A percentile compares a stretch with the other conserved stretches of the same genome.
Evolutionary conservation across 2,329 filamentous ascomycete species (phyloP).

Genomic region (Cercospora berteroae): DNA sequence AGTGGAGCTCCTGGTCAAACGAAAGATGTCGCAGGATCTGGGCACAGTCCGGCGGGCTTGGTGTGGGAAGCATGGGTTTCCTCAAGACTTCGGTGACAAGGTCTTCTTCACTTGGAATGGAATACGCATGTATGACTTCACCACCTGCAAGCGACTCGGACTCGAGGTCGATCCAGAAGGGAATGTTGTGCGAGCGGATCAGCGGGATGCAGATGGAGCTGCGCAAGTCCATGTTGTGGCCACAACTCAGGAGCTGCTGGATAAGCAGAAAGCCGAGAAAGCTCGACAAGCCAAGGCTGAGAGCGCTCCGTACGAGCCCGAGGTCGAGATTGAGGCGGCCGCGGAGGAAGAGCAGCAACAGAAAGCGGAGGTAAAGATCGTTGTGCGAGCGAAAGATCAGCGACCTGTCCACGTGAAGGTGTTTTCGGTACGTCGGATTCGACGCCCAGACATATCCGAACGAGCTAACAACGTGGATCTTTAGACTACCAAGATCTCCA

Average conservation of each 20-base stretch:
- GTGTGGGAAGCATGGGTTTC: slow-evolving; percentile 61
- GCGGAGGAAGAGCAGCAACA: slow-evolving; percentile 16
- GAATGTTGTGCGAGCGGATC: slow-evolving; percentile 43
- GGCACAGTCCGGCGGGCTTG: slow-evolving; percentile 67
- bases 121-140: slow-evolving; percentile 70
- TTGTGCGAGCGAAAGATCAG: slow-evolving; percentile 53
- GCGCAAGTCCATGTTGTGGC: slow-evolving; percentile 71
- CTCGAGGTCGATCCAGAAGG: slow-evolving; percentile 51
- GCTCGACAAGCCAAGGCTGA: slow-evolving; percentile 25
- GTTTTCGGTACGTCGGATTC: slow-evolving; percentile 41
- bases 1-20: slow-evolving; percentile 60
- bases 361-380: slow-evolving; percentile 43
- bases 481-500: slow-evolving; percentile 58
- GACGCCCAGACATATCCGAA: background rate
- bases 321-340: slow-evolving; percentile 11
- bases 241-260: slow-evolving; percentile 66
- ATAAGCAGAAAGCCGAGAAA: slow-evolving; percentile 52
- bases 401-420: slow-evolving; percentile 53
- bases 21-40: slow-evolving; percentile 66
- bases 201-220: slow-evolving; percentile 51
- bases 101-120: slow-evolving; percentile 79
- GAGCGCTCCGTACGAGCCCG: slow-evolving; percentile 4
- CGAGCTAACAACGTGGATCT: slow-evolving; percentile 29
- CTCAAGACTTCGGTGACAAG: slow-evolving; percentile 49
- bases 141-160: slow-evolving; percentile 67